Conservation (phyloP, 768 basidiomycete genomes). For the Gelatoporia subvermispora region DNA sequence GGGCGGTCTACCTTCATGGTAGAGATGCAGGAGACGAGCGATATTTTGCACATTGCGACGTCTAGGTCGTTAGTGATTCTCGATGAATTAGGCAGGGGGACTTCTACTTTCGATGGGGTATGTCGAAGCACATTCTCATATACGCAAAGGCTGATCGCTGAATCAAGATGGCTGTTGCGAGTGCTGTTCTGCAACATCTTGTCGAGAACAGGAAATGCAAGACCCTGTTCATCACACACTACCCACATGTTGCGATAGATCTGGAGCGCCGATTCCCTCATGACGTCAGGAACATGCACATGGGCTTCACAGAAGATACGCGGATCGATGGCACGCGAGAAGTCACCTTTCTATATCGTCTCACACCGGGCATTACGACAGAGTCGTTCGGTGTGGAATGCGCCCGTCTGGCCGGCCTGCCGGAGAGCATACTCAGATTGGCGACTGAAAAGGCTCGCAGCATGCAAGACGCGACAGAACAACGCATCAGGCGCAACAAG, state of each 20-base stretch:
- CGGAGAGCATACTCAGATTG: conserved; percentile 57
- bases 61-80: conserved; percentile 79
- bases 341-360: conserved; percentile 82
- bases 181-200: conserved; percentile 73
- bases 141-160: conserved; percentile 14
- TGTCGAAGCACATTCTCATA: conserved; percentile 1
- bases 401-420: conserved; percentile 80
- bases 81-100: conserved; percentile 88
- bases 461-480: conserved; percentile 51
- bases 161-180: conserved; percentile 78
- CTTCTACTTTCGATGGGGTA: conserved; percentile 85
- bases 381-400: conserved; percentile 94
- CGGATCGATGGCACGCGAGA: conserved; percentile 69
- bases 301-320: conserved; percentile 72
- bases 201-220: conserved; percentile 54
- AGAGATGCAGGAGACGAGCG: conserved; percentile 90
- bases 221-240: conserved; percentile 93
- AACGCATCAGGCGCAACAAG: conserved; percentile 47
- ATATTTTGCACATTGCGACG: conserved; percentile 78
- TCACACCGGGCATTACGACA: conserved; percentile 67
- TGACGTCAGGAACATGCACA: conserved; percentile 75
- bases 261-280: conserved; percentile 54
- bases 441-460: conserved; percentile 50
- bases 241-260: conserved; percentile 75
- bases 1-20: conserved; percentile 97